Conservation (phyloP, 2,329 filamentous ascomycete species). For the Paecilomyces sp. region DNA sequence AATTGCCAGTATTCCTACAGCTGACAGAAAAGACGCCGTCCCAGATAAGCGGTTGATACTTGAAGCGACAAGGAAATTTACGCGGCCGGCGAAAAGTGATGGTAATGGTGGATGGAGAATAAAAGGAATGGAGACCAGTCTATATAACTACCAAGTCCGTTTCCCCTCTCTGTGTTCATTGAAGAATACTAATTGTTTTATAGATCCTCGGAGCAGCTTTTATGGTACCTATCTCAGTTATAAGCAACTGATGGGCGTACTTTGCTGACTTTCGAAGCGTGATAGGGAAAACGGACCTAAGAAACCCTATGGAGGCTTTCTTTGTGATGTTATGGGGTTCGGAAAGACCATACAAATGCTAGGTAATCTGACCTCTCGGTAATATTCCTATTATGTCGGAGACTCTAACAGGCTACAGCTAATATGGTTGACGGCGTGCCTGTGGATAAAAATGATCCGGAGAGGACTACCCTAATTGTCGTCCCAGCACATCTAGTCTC, state of each 20-base stretch:
- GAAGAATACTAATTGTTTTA: slow-evolving; percentile 4
- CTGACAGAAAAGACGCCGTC: slow-evolving; percentile 13
- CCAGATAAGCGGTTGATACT: slow-evolving; percentile 18
- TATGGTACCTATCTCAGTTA: slow-evolving; percentile 18
- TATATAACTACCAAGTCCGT: slow-evolving; percentile 29
- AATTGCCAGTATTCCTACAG: slow-evolving; percentile 21
- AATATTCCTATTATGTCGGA: not conserved
- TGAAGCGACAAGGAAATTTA: slow-evolving; percentile 23
- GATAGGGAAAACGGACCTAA: slow-evolving; percentile 18
- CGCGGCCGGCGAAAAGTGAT: slow-evolving; percentile 15
- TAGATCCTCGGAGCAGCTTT: slow-evolving; percentile 24
- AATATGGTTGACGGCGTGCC: slow-evolving; percentile 29
- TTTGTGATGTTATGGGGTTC: slow-evolving; percentile 36
- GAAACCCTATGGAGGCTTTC: slow-evolving; percentile 26
- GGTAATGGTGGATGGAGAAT: slow-evolving; percentile 24
- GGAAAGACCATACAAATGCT: slow-evolving; percentile 34
- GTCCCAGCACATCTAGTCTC: slow-evolving; percentile 23
- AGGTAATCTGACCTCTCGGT: slow-evolving; percentile 10
- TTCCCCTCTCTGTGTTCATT: not conserved
- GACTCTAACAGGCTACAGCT: slow-evolving; percentile 12
- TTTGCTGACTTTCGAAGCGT: slow-evolving; percentile 17
- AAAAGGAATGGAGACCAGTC: slow-evolving; percentile 21
- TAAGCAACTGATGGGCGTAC: not conserved
- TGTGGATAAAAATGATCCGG: slow-evolving; percentile 7
- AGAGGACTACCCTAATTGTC: slow-evolving; percentile 30